Evolutionary conservation across 192 early-diverging fungal species (phyloP).

Genomic region (Piromyces sp.): DNA sequence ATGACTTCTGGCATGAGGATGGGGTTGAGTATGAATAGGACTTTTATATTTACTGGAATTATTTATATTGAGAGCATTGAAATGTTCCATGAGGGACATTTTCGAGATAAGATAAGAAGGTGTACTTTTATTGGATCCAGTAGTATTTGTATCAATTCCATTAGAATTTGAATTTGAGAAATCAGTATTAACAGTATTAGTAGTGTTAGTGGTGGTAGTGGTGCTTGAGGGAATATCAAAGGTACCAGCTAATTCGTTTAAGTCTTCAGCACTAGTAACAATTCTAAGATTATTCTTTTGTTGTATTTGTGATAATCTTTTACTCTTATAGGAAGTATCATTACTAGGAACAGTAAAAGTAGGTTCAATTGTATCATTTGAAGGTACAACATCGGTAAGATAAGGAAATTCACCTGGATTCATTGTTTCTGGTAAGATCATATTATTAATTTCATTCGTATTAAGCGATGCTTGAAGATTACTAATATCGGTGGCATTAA

Average conservation of each 20-base stretch:
- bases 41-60: neutral
- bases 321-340: neutral
- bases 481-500: neutral
- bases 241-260: neutral
- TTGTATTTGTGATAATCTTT: neutral
- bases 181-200: neutral
- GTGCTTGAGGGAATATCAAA: neutral
- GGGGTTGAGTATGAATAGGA: neutral
- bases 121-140: neutral
- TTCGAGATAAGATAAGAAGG: neutral
- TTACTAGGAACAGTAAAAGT: neutral
- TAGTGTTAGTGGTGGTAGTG: neutral
- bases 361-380: neutral
- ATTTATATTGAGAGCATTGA: neutral
- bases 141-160: neutral
- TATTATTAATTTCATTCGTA: no score
- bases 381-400: no score
- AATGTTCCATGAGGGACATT: neutral
- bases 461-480: neutral
- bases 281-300: neutral
- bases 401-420: no score
- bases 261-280: neutral
- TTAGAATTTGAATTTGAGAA: neutral
- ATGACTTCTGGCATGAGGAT: neutral
- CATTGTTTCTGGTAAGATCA: no score